phyloP scores from a whole-genome alignment of 202 grass and related monocot species.

The Bolboschoenoplectus hybrid region DNA sequence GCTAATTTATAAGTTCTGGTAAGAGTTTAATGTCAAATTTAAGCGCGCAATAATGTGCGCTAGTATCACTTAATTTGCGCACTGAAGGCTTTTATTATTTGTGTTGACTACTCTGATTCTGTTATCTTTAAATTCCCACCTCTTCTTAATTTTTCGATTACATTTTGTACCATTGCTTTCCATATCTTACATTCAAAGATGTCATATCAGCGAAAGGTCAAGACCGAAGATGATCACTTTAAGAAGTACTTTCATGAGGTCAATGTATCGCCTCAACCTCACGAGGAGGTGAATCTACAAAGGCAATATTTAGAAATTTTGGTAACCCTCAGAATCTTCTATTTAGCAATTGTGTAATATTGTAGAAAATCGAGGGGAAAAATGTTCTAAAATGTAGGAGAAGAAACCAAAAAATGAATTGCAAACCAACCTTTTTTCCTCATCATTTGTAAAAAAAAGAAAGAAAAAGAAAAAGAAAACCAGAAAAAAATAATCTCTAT shows the following conservation, averaged over 20 bases:
- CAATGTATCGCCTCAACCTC: background rate
- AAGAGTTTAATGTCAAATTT: background rate
- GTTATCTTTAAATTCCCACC: background rate
- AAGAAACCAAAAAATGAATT: too few relatives aligned
- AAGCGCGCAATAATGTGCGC: background rate
- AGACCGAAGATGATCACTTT: constrained; percentile 11
- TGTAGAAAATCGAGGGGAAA: background rate
- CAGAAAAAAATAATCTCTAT: too few relatives aligned
- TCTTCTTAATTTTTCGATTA: background rate
- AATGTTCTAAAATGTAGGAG: background rate
- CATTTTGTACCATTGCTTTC: background rate
- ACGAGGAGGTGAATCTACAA: background rate
- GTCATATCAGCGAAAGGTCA: background rate
- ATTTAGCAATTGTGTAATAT: background rate
- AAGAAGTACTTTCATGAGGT: background rate
- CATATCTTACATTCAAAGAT: constrained; percentile 14
- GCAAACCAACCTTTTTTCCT: too few relatives aligned
- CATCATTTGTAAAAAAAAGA: too few relatives aligned
- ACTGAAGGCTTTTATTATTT: background rate
- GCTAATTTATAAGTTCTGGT: background rate
- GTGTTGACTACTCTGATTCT: background rate
- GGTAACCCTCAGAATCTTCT: background rate
- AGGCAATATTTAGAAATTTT: background rate
- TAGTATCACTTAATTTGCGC: background rate
- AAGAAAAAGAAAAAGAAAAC: too few relatives aligned